phyloP scores from a whole-genome alignment of 768 basidiomycete genomes.

The Cubamyces lactineus region DNA sequence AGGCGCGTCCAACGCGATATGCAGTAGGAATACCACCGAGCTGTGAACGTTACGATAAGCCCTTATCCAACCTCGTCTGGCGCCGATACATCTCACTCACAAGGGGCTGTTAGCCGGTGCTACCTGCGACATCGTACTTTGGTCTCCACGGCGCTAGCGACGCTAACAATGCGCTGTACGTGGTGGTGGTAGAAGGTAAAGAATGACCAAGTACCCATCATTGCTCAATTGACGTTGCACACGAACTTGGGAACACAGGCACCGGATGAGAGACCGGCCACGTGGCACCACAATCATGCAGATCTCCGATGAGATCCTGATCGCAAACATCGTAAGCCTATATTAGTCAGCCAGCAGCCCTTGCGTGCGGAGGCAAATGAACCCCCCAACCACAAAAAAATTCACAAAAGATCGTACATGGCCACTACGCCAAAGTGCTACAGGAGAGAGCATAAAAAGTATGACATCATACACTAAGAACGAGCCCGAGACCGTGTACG shows the following conservation, averaged over 20 bases:
- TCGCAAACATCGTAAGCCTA: constrained; percentile 10
- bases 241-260: constrained; percentile 13
- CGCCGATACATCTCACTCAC: constrained; percentile 16
- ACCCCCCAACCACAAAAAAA: too few species aligned
- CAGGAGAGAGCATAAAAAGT: too few species aligned
- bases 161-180: not conserved
- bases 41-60: constrained; percentile 36
- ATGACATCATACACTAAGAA: not conserved
- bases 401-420: too few species aligned
- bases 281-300: constrained; percentile 13
- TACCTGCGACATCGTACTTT: constrained; percentile 25
- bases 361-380: not conserved
- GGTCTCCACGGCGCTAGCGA: not conserved
- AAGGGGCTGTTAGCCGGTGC: constrained; percentile 18
- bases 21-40: constrained; percentile 73
- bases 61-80: too few species aligned
- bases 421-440: too few species aligned
- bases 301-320: constrained; percentile 22
- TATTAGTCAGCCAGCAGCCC: not conserved
- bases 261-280: constrained; percentile 15
- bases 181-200: constrained; percentile 7
- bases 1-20: constrained; percentile 79
- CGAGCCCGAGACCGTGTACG: too few species aligned
- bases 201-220: not conserved
- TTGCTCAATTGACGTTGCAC: not conserved